Percentiles rank a stretch among this genome's conserved stretches.
Conservation (phyloP, 495 filamentous ascomycete species). For the Aspergillus hancockii region DNA sequence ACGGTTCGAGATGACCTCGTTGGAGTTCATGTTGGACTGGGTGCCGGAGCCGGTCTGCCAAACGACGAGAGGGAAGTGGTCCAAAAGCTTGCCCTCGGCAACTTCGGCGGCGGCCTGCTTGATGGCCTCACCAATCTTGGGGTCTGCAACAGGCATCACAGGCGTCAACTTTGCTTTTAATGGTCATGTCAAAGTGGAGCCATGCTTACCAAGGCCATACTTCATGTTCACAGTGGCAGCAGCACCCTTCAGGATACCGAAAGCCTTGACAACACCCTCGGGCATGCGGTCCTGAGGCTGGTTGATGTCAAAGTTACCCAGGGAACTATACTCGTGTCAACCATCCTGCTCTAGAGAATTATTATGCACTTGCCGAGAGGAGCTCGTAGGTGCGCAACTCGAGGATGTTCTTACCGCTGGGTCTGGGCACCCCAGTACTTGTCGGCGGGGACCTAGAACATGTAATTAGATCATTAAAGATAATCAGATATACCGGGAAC, state of each 20-base stretch:
- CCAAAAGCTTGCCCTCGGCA: conserved; percentile 86
- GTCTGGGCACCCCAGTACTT: conserved; percentile 99
- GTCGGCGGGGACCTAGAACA: conserved; percentile 73
- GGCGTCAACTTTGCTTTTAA: not conserved
- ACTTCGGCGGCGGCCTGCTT: conserved; percentile 93
- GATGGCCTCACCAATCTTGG: conserved; percentile 89
- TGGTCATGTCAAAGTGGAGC: not conserved
- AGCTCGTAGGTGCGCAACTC: not conserved
- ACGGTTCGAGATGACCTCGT: conserved; percentile 99
- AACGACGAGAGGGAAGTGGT: conserved; percentile 98
- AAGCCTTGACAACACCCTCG: conserved; percentile 84
- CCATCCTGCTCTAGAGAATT: too few relatives aligned
- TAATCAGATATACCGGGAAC: not conserved
- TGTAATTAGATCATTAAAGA: conserved; percentile 23
- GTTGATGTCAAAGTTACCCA: conserved; percentile 98
- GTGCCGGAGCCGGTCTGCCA: conserved; percentile 99
- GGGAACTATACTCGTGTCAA: conserved; percentile 60
- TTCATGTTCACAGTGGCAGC: conserved; percentile 96
- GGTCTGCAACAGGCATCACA: conserved; percentile 53
- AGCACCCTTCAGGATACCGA: conserved; percentile 96
- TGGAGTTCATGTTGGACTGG: conserved; percentile 99
- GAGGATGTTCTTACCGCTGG: conserved; percentile 61
- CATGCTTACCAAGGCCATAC: conserved; percentile 80
- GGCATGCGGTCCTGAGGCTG: conserved; percentile 99
- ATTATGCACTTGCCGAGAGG: not conserved